phyloP scores from a whole-genome alignment of 495 filamentous ascomycete genomes.

The Penicillium arizonense region DNA sequence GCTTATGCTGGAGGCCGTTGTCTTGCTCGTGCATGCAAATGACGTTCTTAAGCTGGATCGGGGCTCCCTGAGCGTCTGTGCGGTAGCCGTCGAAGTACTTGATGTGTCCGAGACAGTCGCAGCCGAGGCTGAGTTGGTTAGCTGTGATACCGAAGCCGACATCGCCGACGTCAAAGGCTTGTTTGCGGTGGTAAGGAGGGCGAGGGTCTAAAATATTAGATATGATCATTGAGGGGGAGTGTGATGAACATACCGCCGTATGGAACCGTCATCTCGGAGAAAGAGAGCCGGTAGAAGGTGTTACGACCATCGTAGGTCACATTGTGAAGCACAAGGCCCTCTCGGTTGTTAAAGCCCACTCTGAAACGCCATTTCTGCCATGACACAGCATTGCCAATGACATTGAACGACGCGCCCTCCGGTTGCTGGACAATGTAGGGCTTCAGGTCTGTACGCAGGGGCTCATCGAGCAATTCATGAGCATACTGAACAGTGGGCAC shows the following conservation, averaged over 20 bases:
- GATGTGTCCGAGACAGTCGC: conserved; percentile 67
- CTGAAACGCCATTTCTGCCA: conserved; percentile 74
- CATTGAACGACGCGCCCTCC: conserved; percentile 68
- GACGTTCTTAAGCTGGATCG: conserved; percentile 54
- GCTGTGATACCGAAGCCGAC: conserved; percentile 64
- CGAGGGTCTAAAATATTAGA: conserved; percentile 53
- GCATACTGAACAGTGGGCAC: conserved; percentile 54
- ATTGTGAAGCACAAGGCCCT: conserved; percentile 64
- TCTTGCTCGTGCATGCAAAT: conserved; percentile 72
- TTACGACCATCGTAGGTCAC: conserved; percentile 68
- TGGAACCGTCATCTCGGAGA: conserved; percentile 80
- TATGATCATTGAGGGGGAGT: not conserved
- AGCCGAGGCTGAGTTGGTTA: conserved; percentile 67
- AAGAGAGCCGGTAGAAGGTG: conserved; percentile 69
- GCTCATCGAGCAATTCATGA: conserved; percentile 39
- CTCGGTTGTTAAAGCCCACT: conserved; percentile 63
- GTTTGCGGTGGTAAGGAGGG: conserved; percentile 65
- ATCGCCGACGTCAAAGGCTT: conserved; percentile 74
- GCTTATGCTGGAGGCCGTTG: conserved; percentile 65
- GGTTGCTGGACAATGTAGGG: conserved; percentile 76
- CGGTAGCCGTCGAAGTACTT: conserved; percentile 63
- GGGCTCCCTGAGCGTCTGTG: conserved; percentile 51
- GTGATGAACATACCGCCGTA: conserved; percentile 34
- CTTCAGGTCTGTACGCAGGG: conserved; percentile 61
- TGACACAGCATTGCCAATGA: conserved; percentile 34